Conservation (phyloP, 495 filamentous ascomycete genomes). For the Geoglossum glabrum region DNA sequence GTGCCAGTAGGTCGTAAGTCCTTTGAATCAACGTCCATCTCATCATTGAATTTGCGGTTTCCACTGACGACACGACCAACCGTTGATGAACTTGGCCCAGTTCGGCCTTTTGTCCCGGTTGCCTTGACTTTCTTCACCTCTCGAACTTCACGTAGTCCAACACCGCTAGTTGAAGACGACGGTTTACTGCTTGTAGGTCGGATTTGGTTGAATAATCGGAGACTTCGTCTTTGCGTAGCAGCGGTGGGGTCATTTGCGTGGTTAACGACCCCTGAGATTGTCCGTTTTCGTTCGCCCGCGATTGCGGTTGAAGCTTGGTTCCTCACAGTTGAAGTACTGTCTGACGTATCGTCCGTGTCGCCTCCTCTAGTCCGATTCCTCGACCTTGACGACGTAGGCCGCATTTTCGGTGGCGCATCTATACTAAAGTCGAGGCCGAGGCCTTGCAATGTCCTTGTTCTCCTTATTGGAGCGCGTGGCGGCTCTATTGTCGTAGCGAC, state of each 20-base stretch:
- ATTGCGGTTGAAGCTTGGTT: neutral
- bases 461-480: slow-evolving; percentile 23
- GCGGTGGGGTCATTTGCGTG: slow-evolving; percentile 46
- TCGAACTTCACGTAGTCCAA: slow-evolving; percentile 37
- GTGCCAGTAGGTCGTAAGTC: slow-evolving; percentile 21
- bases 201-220: slow-evolving; percentile 53
- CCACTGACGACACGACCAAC: slow-evolving; percentile 76
- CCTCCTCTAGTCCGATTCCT: slow-evolving; percentile 27
- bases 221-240: slow-evolving; percentile 57
- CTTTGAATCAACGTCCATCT: slow-evolving; percentile 45
- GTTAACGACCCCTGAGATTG: slow-evolving; percentile 54
- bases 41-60: slow-evolving; percentile 49
- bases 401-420: slow-evolving; percentile 47
- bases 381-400: slow-evolving; percentile 29
- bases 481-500: slow-evolving; percentile 10
- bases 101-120: slow-evolving; percentile 35
- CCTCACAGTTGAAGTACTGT: slow-evolving; percentile 16
- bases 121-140: slow-evolving; percentile 65
- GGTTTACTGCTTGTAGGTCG: slow-evolving; percentile 39
- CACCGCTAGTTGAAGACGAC: slow-evolving; percentile 21
- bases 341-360: slow-evolving; percentile 27
- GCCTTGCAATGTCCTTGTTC: slow-evolving; percentile 36
- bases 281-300: slow-evolving; percentile 54
- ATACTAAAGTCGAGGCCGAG: slow-evolving; percentile 27
- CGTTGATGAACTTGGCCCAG: slow-evolving; percentile 30